These are phyloP conservation scores for Glarea lozoyensis DNA, from an alignment of 495 filamentous ascomycete species.

Conservation along the genomic window DNA sequence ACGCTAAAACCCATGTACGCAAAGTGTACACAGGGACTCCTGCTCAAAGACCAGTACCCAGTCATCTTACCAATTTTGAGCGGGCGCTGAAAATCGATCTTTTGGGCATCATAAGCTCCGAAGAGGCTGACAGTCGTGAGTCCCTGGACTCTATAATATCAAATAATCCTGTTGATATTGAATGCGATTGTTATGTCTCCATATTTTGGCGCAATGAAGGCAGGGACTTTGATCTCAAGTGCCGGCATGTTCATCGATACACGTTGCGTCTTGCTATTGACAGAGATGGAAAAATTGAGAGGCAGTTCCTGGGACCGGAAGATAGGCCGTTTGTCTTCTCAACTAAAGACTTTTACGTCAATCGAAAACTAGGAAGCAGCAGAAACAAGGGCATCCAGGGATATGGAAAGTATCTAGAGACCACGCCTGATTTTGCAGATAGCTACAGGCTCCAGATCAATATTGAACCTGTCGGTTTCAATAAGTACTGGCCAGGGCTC, in stretches of 20 bases:
- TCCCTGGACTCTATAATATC: too few species aligned
- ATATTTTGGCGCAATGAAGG: slow-evolving; percentile 15
- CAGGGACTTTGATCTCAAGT: slow-evolving; percentile 5
- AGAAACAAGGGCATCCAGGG: slow-evolving; percentile 1
- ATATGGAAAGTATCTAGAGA: too few species aligned
- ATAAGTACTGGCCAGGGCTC: slow-evolving; percentile 41
- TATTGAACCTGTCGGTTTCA: slow-evolving; percentile 35
- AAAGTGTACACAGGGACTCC: too few species aligned
- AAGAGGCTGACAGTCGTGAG: neutral
- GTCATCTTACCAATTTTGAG: too few species aligned
- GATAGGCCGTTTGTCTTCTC: slow-evolving; percentile 41
- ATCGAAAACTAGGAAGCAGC: slow-evolving; percentile 28
- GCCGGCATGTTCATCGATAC: slow-evolving; percentile 1
- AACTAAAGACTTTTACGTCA: slow-evolving; percentile 35
- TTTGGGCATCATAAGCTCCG: slow-evolving; percentile 27
- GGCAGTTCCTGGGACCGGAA: slow-evolving; percentile 32
- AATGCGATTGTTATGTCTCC: slow-evolving; percentile 4
- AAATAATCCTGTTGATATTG: slow-evolving; percentile 6
- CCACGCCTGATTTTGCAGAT: slow-evolving; percentile 34
- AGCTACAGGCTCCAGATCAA: slow-evolving; percentile 36
- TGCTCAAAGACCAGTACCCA: too few species aligned
- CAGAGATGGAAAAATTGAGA: slow-evolving; percentile 8
- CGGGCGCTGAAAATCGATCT: slow-evolving; percentile 36
- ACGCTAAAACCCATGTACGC: too few species aligned
- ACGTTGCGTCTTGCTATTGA: slow-evolving; percentile 10